A percentile compares a stretch with the other conserved stretches of the same genome.
Conservation (phyloP, 2,329 filamentous ascomycete genomes). For the Pseudogymnoascus sp. region DNA sequence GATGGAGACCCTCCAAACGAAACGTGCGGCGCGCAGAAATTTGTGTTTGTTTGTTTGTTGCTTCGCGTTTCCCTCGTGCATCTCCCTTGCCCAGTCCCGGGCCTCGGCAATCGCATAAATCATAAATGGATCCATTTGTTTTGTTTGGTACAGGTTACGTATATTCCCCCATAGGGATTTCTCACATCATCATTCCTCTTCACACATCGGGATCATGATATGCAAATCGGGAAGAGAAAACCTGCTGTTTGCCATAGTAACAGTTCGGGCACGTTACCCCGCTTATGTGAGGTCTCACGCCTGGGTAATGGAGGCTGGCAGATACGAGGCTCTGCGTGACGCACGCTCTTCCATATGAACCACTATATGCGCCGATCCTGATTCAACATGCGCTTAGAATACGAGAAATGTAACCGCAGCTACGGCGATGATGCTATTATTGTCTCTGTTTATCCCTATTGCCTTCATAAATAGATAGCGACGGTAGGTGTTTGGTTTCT, state of each 20-base stretch:
- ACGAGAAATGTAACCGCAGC: neutral
- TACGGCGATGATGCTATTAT: conserved; percentile 2
- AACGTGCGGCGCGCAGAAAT: neutral
- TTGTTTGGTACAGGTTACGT: conserved; percentile 5
- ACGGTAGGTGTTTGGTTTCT: neutral
- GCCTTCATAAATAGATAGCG: neutral
- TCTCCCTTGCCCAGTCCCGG: neutral
- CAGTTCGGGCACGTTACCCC: neutral
- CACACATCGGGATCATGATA: neutral
- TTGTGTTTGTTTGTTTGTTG: neutral
- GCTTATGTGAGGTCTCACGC: neutral
- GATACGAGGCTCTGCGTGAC: conserved; percentile 5
- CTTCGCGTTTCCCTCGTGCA: neutral
- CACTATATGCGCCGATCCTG: conserved; percentile 4
- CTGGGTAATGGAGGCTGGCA: neutral
- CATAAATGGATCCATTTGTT: neutral
- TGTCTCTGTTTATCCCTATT: neutral
- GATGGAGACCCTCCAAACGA: neutral
- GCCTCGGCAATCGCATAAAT: neutral
- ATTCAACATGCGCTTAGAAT: neutral
- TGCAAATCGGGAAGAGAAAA: neutral
- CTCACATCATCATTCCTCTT: neutral
- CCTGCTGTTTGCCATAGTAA: neutral
- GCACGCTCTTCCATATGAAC: neutral
- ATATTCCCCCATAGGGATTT: neutral